Conservation (phyloP, 2,329 filamentous ascomycete species). For the Allantophomopsis lycopodina region DNA sequence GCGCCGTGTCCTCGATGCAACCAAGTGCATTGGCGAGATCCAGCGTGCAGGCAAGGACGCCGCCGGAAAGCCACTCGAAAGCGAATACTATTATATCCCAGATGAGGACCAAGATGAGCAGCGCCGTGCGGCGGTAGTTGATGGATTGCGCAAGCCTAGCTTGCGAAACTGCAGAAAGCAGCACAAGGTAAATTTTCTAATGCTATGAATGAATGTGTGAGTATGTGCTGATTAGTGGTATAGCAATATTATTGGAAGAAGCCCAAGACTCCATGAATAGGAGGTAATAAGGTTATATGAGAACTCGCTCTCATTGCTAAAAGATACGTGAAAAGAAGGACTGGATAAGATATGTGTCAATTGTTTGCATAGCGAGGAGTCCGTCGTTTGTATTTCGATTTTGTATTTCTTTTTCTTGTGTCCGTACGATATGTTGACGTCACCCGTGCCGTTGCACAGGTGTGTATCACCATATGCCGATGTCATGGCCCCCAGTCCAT, state of each 20-base stretch:
- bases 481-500: no score
- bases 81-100: slow-evolving; percentile 92
- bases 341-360: not conserved
- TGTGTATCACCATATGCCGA: no score
- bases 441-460: not conserved
- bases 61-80: slow-evolving; percentile 83
- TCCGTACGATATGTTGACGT: not conserved
- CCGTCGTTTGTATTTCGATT: not conserved
- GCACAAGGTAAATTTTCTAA: slow-evolving; percentile 64
- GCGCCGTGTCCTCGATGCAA: slow-evolving; percentile 57
- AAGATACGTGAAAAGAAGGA: not conserved
- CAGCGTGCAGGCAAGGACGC: slow-evolving; percentile 87
- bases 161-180: slow-evolving; percentile 84
- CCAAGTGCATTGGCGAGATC: slow-evolving; percentile 77
- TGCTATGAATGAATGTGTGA: slow-evolving; percentile 1
- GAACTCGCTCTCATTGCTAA: not conserved
- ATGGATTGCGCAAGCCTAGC: slow-evolving; percentile 78
- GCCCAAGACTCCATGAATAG: slow-evolving; percentile 38
- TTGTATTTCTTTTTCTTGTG: not conserved
- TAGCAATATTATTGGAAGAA: slow-evolving; percentile 62
- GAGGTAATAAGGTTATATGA: not conserved
- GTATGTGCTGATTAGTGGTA: slow-evolving; percentile 4
- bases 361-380: not conserved
- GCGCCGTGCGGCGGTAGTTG: slow-evolving; percentile 69
- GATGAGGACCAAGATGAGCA: slow-evolving; percentile 72